A percentile compares a stretch with the other conserved stretches of the same genome.
Evolutionary conservation across 257 asterid genomes (phyloP).

Genomic region (Primulina eburnea): DNA sequence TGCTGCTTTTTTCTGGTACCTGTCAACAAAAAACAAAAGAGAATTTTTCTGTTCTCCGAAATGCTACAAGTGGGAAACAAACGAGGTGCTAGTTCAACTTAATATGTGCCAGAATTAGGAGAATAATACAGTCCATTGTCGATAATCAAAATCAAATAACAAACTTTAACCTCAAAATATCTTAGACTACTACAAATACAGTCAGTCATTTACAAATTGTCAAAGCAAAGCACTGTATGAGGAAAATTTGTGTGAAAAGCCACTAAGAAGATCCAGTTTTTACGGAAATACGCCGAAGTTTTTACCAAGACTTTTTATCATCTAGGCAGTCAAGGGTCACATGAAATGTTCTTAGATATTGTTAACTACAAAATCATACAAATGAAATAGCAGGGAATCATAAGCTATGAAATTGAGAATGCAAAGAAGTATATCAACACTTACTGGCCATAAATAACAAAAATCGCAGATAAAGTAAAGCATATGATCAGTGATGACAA

Average conservation of each 20-base stretch:
- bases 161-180: not conserved
- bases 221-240: constrained; percentile 10
- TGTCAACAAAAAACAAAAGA: constrained; percentile 22
- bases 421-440: constrained; percentile 24
- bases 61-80: not conserved
- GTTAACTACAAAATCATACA: not conserved
- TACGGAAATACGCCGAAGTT: no score
- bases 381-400: constrained; percentile 6
- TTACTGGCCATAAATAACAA: constrained; percentile 54
- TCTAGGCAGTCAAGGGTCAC: no score
- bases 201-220: constrained; percentile 10
- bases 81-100: not conserved
- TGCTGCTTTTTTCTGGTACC: constrained; percentile 56
- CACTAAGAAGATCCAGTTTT: constrained; percentile 2
- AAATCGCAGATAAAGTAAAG: constrained; percentile 39
- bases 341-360: constrained; percentile 7
- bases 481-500: constrained; percentile 47
- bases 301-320: no score
- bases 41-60: not conserved
- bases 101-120: not conserved
- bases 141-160: not conserved
- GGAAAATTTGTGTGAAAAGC: not conserved
- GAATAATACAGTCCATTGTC: not conserved
- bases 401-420: constrained; percentile 11
- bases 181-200: not conserved